Conservation (phyloP, 306 rosid genomes). For the Argentina anserina region DNA sequence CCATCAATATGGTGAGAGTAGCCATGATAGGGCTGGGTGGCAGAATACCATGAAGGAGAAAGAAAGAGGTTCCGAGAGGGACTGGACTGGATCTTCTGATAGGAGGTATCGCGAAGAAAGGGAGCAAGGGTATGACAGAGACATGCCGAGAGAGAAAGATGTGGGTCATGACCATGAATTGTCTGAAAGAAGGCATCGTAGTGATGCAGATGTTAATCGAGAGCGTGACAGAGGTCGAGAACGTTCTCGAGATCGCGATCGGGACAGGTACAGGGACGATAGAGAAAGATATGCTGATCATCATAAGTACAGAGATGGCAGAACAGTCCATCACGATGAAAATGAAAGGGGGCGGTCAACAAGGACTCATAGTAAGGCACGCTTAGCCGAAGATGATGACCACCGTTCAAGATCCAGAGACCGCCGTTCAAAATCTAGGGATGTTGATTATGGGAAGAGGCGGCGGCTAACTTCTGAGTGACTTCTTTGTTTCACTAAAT, state of each 20-base stretch:
- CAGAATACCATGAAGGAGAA: conserved; percentile 74
- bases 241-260: conserved; percentile 58
- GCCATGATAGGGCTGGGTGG: conserved; percentile 89
- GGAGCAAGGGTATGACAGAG: conserved; percentile 78
- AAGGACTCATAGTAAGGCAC: conserved; percentile 71
- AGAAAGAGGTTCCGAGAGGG: conserved; percentile 91
- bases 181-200: conserved; percentile 75
- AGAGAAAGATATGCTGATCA: conserved; percentile 81
- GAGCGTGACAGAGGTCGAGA: conserved; percentile 58
- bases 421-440: conserved; percentile 79
- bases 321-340: conserved; percentile 75
- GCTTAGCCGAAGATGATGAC: conserved; percentile 70
- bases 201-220: conserved; percentile 65
- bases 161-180: conserved; percentile 59
- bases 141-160: conserved; percentile 77
- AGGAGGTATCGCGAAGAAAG: conserved; percentile 82
- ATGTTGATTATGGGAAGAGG: conserved; percentile 95
- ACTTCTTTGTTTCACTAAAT: conserved; percentile 25
- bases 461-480: conserved; percentile 81
- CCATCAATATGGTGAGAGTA: conserved; percentile 83
- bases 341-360: conserved; percentile 87
- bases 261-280: conserved; percentile 79
- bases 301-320: conserved; percentile 82
- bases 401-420: conserved; percentile 85
- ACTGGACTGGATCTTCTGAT: conserved; percentile 93